These are phyloP conservation scores for Antrodiella citrinella DNA, from an alignment of 768 basidiomycete genomes.

Conservation along the genomic window DNA sequence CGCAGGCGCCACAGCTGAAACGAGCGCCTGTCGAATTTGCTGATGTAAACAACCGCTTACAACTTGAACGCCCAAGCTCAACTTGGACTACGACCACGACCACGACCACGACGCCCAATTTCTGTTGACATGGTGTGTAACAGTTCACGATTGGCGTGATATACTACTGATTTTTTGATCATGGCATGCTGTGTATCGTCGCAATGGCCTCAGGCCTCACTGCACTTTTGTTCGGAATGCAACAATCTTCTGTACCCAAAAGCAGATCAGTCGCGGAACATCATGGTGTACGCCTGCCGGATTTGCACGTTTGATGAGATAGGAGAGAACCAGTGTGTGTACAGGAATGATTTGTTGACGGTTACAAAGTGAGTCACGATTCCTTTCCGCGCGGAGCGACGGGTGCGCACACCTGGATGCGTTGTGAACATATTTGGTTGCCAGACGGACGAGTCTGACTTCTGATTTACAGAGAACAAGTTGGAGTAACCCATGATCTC, in stretches of 20 bases:
- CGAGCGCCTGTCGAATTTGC: background rate
- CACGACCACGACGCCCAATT: background rate
- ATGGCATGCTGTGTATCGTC: background rate
- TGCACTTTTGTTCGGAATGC: slow-evolving; percentile 91
- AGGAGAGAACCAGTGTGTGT: slow-evolving; percentile 83
- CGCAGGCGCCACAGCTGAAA: background rate
- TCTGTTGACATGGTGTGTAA: background rate
- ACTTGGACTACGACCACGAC: background rate
- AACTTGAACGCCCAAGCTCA: background rate
- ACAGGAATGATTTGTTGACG: slow-evolving; percentile 87
- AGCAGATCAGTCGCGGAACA: slow-evolving; percentile 77
- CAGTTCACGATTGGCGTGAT: background rate
- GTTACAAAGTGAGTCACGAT: slow-evolving; percentile 74
- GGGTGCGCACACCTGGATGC: too few relatives aligned
- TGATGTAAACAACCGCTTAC: too few relatives aligned
- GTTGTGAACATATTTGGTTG: too few relatives aligned
- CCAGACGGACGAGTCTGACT: too few relatives aligned
- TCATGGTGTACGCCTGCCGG: slow-evolving; percentile 86
- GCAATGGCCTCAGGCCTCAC: slow-evolving; percentile 47
- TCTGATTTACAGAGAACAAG: slow-evolving; percentile 63
- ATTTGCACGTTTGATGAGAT: slow-evolving; percentile 86
- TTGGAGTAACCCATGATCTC: slow-evolving; percentile 84
- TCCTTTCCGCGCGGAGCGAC: too few relatives aligned
- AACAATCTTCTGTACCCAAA: slow-evolving; percentile 93
- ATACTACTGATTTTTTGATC: background rate